These are phyloP conservation scores for Starmera caribaea DNA, from an alignment of 805 yeast genomes.

Conservation along the genomic window DNA sequence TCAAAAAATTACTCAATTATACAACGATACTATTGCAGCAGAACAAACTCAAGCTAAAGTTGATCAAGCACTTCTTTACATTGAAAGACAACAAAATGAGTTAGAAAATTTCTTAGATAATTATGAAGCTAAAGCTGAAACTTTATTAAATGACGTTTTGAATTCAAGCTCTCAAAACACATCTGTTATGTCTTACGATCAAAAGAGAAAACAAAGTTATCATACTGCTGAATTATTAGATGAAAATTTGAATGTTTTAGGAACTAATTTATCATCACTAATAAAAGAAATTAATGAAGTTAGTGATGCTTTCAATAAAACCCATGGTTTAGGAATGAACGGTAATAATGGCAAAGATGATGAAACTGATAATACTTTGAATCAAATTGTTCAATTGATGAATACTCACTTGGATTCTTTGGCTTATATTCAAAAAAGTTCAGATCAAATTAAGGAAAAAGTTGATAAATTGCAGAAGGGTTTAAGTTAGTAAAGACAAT, in stretches of 20 bases:
- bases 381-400: slow-evolving; percentile 69
- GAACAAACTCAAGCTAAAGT: slow-evolving; percentile 78
- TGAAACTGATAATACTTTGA: slow-evolving; percentile 37
- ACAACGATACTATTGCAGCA: slow-evolving; percentile 69
- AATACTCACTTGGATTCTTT: slow-evolving; percentile 86
- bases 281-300: slow-evolving; percentile 78
- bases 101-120: slow-evolving; percentile 72
- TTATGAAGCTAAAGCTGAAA: slow-evolving; percentile 48
- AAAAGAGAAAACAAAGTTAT: slow-evolving; percentile 84
- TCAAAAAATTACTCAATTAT: slow-evolving; percentile 69
- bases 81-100: slow-evolving; percentile 89
- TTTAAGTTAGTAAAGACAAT: slow-evolving; percentile 8
- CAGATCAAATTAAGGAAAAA: slow-evolving; percentile 58
- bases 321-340: slow-evolving; percentile 29
- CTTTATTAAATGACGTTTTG: slow-evolving; percentile 25
- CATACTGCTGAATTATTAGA: slow-evolving; percentile 78
- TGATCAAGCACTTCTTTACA: slow-evolving; percentile 78
- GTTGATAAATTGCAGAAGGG: slow-evolving; percentile 30
- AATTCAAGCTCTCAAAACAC: slow-evolving; percentile 21
- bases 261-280: slow-evolving; percentile 63
- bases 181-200: slow-evolving; percentile 52
- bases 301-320: slow-evolving; percentile 69
- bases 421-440: slow-evolving; percentile 75
- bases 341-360: slow-evolving; percentile 24
- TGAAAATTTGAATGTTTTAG: slow-evolving; percentile 69